These are phyloP conservation scores for Pythium phragmiticola DNA, from an alignment of 352 stramenopile species.

Conservation along the genomic window DNA sequence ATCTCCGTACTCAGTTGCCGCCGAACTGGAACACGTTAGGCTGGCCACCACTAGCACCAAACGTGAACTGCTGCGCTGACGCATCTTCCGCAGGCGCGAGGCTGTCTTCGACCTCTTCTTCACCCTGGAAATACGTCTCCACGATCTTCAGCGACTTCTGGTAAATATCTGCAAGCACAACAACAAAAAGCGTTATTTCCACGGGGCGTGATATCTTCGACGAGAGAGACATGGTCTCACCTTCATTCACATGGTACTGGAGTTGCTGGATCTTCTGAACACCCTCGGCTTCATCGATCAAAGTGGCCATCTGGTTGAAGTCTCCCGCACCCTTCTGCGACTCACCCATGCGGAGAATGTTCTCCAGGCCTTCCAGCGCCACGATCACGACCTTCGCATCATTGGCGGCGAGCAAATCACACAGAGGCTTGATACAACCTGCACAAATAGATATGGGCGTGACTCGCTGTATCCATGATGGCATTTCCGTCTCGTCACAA, in stretches of 20 bases:
- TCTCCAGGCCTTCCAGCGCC: slow-evolving; percentile 98
- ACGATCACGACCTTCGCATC: slow-evolving; percentile 99
- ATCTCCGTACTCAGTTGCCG: slow-evolving; percentile 45
- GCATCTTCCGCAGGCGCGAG: slow-evolving; percentile 50
- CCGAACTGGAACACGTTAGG: slow-evolving; percentile 84
- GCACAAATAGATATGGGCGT: slow-evolving; percentile 45
- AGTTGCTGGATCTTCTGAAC: slow-evolving; percentile 97
- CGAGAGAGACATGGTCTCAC: slow-evolving; percentile 51
- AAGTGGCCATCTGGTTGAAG: slow-evolving; percentile 96
- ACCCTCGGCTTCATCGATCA: slow-evolving; percentile 95
- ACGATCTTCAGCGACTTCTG: slow-evolving; percentile 95
- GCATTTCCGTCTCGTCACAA: neutral
- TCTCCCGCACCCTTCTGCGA: slow-evolving; percentile 88
- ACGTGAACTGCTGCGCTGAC: slow-evolving; percentile 56
- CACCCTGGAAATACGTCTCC: slow-evolving; percentile 95
- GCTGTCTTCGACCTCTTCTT: slow-evolving; percentile 95
- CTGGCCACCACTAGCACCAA: slow-evolving; percentile 38
- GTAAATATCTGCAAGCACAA: slow-evolving; percentile 74
- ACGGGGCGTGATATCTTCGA: too few relatives aligned
- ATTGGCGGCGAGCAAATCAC: slow-evolving; percentile 94
- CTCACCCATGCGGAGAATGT: slow-evolving; percentile 92
- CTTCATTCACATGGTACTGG: slow-evolving; percentile 96
- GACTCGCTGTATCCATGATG: neutral
- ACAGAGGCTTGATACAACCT: slow-evolving; percentile 99
- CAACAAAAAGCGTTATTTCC: neutral